Percentiles rank a stretch among this genome's conserved stretches.
Conservation (phyloP, 2,329 filamentous ascomycete genomes). For the Daldinia sp. region DNA sequence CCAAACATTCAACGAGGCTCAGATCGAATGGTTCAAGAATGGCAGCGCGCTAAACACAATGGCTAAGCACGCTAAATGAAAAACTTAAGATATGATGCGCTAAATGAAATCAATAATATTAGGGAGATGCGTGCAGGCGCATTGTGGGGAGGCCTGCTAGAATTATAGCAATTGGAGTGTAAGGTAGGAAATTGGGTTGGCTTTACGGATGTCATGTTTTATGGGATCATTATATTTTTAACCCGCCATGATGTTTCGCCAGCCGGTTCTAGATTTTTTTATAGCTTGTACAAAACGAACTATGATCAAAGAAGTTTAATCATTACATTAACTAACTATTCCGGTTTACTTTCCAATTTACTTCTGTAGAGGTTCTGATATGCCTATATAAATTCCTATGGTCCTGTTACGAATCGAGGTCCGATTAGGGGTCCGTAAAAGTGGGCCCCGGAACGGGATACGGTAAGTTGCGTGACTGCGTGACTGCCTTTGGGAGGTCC, state of each 20-base stretch:
- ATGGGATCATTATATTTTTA: slow-evolving; percentile 43
- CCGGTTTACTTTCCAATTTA: too few species aligned
- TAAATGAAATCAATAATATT: slow-evolving; percentile 32
- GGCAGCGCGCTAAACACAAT: slow-evolving; percentile 98
- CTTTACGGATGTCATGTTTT: slow-evolving; percentile 43
- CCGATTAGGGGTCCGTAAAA: too few species aligned
- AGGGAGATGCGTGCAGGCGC: slow-evolving; percentile 40
- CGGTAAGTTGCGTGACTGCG: too few species aligned
- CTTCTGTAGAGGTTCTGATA: too few species aligned
- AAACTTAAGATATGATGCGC: slow-evolving; percentile 18
- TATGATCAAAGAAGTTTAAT: slow-evolving; percentile 34
- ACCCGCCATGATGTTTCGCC: slow-evolving; percentile 41
- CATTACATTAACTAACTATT: too few species aligned
- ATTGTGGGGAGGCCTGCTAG: slow-evolving; percentile 48
- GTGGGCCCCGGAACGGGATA: too few species aligned
- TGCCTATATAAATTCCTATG: too few species aligned
- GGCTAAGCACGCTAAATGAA: slow-evolving; percentile 71
- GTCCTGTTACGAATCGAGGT: too few species aligned
- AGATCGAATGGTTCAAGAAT: slow-evolving; percentile 99
- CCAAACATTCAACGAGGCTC: slow-evolving; percentile 98
- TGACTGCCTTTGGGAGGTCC: too few species aligned
- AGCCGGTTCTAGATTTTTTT: slow-evolving; percentile 43
- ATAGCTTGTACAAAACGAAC: slow-evolving; percentile 50
- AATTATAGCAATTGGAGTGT: slow-evolving; percentile 44
- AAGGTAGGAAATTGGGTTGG: slow-evolving; percentile 44